Base-by-base conservation (phyloP, 2,329 filamentous ascomycete genomes). In the Beauveria sp. region DNA sequence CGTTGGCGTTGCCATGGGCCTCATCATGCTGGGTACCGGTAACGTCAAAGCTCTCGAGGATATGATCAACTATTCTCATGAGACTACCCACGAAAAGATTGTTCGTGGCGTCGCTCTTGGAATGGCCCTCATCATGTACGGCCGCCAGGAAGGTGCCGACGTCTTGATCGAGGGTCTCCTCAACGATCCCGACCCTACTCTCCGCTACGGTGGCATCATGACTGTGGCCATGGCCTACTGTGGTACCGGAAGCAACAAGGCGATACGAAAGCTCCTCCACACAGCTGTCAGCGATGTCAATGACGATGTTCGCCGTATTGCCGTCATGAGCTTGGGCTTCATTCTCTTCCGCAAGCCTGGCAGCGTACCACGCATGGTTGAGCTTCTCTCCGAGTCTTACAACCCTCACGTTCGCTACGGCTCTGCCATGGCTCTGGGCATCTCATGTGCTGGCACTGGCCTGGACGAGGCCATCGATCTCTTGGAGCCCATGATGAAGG, bases 111-210 rank as follows among this genome's bases (percentile, higher is more conserved):
- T 97, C 63, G 93, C 95, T 38, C 85, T 99, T 67, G 95, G 95
- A 63, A 98, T 99, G 91, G 92, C 95, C 12, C 81, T 99, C 63
- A 96, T 99, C 78, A 98, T 98, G 93, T 99, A 95, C 69, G 92
- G 89, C 53, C 89, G 92, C 63, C 93, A 98, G 76, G 95, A 99
- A 75, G 89, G 89, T 65, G 95, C 95, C 14, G 95, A 99, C 74
- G 90, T 95, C 70, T 84, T 98, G 68, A 96, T 99, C 66, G 93
- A 96, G 71, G 92, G 91, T 53, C 86, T 99, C 2, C 83, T 99
- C 42, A 92, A 91, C 65, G 95, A 99, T 68, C 90, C 95, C 1
- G 93, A 99, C 72, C 91, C 95, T 67, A 93, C 91, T 8, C 81
- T 99, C 64, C 87, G 95, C 67, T 99, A 99, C 68, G 95, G 95